Evolutionary conservation across 2,329 filamentous ascomycete genomes (phyloP).

Genomic region (Colletotrichum caudatum): DNA sequence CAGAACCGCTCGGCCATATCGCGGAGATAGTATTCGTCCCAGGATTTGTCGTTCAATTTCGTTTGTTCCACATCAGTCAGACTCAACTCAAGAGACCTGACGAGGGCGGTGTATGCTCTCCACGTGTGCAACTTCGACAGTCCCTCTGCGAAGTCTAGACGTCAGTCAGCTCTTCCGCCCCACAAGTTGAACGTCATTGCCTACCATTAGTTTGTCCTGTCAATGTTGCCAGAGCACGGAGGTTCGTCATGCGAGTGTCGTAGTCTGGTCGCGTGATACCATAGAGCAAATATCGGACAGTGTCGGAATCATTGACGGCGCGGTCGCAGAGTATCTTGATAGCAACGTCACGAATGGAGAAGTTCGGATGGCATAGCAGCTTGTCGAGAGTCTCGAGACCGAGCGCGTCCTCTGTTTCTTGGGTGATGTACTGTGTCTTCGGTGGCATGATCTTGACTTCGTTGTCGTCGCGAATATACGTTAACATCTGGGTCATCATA

Average conservation of each 20-base stretch:
- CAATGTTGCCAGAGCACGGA: slow-evolving; percentile 68
- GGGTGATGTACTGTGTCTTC: slow-evolving; percentile 79
- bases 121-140: slow-evolving; percentile 62
- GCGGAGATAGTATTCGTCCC: slow-evolving; percentile 73
- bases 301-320: slow-evolving; percentile 68
- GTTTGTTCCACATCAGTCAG: slow-evolving; percentile 63
- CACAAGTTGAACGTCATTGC: neutral
- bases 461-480: slow-evolving; percentile 71
- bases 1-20: slow-evolving; percentile 72
- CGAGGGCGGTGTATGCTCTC: slow-evolving; percentile 67
- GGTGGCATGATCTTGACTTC: slow-evolving; percentile 74
- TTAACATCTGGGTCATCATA: slow-evolving; percentile 69
- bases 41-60: slow-evolving; percentile 65
- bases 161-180: slow-evolving; percentile 43
- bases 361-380: slow-evolving; percentile 77
- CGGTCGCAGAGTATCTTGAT: slow-evolving; percentile 68
- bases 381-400: slow-evolving; percentile 74
- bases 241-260: slow-evolving; percentile 67
- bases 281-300: slow-evolving; percentile 64
- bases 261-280: slow-evolving; percentile 71
- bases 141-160: slow-evolving; percentile 50
- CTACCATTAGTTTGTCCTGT: slow-evolving; percentile 54
- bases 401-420: slow-evolving; percentile 80
- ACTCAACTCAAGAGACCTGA: slow-evolving; percentile 70
- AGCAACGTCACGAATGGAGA: slow-evolving; percentile 77